Evolutionary conservation across 2,329 filamentous ascomycete genomes (phyloP).

Genomic region (Hansfordia pulvinata): DNA sequence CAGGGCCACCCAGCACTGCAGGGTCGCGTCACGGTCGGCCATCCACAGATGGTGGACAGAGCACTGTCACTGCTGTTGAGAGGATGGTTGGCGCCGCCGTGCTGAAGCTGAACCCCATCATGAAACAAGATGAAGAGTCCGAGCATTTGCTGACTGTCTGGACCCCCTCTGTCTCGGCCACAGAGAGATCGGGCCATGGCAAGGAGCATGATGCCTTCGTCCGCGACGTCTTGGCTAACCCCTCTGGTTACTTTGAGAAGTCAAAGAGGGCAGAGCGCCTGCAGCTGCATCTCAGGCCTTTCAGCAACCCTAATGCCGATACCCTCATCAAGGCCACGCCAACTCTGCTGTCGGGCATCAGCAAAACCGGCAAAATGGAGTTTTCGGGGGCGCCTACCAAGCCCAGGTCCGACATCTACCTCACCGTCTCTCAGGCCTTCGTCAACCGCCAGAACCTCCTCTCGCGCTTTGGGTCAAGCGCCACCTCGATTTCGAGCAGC

Average conservation of each 20-base stretch:
- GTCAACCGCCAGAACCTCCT: constrained; percentile 61
- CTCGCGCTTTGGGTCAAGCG: constrained; percentile 58
- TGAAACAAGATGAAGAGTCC: constrained; percentile 57
- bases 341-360: constrained; percentile 70
- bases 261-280: constrained; percentile 62
- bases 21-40: constrained; percentile 30
- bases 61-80: constrained; percentile 36
- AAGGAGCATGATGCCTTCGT: constrained; percentile 65
- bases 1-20: constrained; percentile 37
- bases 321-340: constrained; percentile 73
- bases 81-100: constrained; percentile 67
- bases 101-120: constrained; percentile 59
- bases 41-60: constrained; percentile 19
- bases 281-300: constrained; percentile 67
- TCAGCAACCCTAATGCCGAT: constrained; percentile 66
- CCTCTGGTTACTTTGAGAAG: constrained; percentile 61
- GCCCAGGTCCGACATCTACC: constrained; percentile 83
- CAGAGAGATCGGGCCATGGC: constrained; percentile 42
- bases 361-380: constrained; percentile 76
- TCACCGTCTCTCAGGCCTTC: constrained; percentile 70
- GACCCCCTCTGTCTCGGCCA: constrained; percentile 43
- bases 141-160: constrained; percentile 71
- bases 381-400: constrained; percentile 87
- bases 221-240: constrained; percentile 57
- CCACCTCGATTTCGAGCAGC: constrained; percentile 52